phyloP scores from a whole-genome alignment of 2,329 filamentous ascomycete species.

The Cladosporium sp. region DNA sequence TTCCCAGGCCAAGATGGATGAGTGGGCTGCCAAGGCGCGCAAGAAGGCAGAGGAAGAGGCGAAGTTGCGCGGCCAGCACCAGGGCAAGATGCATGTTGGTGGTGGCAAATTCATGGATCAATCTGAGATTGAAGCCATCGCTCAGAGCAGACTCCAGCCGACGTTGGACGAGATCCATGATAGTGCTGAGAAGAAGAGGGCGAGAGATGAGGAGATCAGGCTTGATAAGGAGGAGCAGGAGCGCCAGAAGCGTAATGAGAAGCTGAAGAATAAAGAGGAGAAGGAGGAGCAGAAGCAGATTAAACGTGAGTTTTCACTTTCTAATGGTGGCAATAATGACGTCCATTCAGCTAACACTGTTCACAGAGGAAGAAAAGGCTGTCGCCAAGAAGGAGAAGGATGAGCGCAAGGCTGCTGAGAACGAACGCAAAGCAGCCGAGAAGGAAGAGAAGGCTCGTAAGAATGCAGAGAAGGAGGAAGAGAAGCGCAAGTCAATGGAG shows the following conservation, averaged over 20 bases:
- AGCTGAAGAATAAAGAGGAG: slow-evolving; percentile 43
- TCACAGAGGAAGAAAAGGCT: slow-evolving; percentile 53
- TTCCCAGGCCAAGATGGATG: slow-evolving; percentile 62
- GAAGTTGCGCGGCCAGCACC: slow-evolving; percentile 54
- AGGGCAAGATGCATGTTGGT: slow-evolving; percentile 65
- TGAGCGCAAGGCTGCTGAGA: slow-evolving; percentile 41
- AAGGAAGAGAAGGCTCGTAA: slow-evolving; percentile 46
- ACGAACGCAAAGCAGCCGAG: slow-evolving; percentile 39
- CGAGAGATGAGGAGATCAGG: slow-evolving; percentile 59
- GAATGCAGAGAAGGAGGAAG: slow-evolving; percentile 53
- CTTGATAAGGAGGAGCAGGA: slow-evolving; percentile 63
- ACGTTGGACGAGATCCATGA: slow-evolving; percentile 80
- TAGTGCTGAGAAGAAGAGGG: slow-evolving; percentile 68
- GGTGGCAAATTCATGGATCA: slow-evolving; percentile 76
- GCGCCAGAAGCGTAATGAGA: slow-evolving; percentile 55
- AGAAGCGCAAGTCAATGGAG: slow-evolving; percentile 47
- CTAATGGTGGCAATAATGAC: background rate
- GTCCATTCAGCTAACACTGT: slow-evolving; percentile 24
- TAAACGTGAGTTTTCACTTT: slow-evolving; percentile 50
- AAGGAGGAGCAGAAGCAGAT: slow-evolving; percentile 45
- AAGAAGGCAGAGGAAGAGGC: slow-evolving; percentile 64
- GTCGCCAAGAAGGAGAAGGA: slow-evolving; percentile 45
- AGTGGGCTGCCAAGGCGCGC: slow-evolving; percentile 76
- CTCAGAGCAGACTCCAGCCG: slow-evolving; percentile 71
- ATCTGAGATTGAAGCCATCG: slow-evolving; percentile 74